Evolutionary conservation across 176 grass and related monocot species (phyloP), one percentile per base, ranked within the genome.

Genomic region (Oryza coarctata): DNA sequence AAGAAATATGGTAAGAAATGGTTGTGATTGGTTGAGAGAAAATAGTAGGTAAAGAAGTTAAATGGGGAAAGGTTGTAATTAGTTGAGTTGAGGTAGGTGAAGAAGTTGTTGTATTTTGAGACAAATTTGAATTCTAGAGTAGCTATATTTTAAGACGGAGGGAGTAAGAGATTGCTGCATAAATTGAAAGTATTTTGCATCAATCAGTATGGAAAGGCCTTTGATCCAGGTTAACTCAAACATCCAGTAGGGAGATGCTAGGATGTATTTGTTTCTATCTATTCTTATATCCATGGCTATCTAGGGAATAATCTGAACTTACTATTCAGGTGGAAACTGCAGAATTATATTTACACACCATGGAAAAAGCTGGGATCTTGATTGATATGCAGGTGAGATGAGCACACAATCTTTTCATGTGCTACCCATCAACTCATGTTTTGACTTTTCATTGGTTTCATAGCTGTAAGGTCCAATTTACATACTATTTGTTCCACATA

Each of bases 361-460:
- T 98, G 58, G 89, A 79, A 83, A 83, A 91, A 13, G 82, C 92
- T 77, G 95, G 95, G 44, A 91, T 98, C 62, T 33, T 92, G 88
- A 89, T 98, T 93, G 89, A 89, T 68, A 93, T 93, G 70, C 62
- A 98, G 90, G 92, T 98, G 77, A 80, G 57, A 71, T 71, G 65
- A 76, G 31, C 4, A 80, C 3, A 75, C 26, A 76, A 69, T 34
- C 15, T 68, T 43, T 83, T 79, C 68, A 79, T 75, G 75, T 38
- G 11, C 29, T 70, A 63, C 45, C n/a, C 32, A 33, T 33, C 32
- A 33, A 33, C 4, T 49, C 61, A 47, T 74, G 29, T 68, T 74
- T 28, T 71, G 20, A 33, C 32, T 68, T 6, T 62, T 47, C 3
- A 12, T 2, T 36, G 36, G 50, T 63, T 63, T 63, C 8, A 0